A percentile compares a stretch with the other conserved stretches of the same genome.
Evolutionary conservation across 176 grass and related monocot species (phyloP).

Genomic region (Cenchrus americanus): DNA sequence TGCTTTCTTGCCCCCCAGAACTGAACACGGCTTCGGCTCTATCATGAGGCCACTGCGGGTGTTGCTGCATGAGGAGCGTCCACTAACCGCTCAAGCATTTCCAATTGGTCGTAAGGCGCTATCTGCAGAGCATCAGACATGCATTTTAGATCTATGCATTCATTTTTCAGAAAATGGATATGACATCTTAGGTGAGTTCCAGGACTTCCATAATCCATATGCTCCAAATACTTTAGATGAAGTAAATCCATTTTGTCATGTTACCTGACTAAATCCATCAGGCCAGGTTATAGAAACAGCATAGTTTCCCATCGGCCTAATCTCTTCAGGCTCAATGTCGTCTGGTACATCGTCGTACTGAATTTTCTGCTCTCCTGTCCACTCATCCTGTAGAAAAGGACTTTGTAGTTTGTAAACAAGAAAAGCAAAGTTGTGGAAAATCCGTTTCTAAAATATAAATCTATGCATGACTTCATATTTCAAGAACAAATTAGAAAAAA

Average conservation of each 20-base stretch:
- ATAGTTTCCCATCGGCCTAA: conserved; percentile 94
- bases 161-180: conserved; percentile 9
- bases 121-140: conserved; percentile 68
- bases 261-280: conserved; percentile 96
- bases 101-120: conserved; percentile 98
- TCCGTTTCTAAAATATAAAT: conserved; percentile 14
- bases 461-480: background rate
- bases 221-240: background rate
- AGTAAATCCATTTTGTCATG: conserved; percentile 19
- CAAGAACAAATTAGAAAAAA: background rate
- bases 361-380: conserved; percentile 95
- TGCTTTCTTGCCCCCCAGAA: conserved; percentile 22
- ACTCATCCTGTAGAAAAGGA: conserved; percentile 71
- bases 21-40: conserved; percentile 35
- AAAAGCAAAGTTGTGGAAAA: background rate
- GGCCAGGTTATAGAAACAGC: conserved; percentile 99
- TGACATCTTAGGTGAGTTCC: background rate
- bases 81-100: conserved; percentile 82
- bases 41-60: conserved; percentile 45
- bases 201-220: background rate
- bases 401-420: conserved; percentile 25
- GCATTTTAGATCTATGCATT: conserved; percentile 33
- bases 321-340: conserved; percentile 96
- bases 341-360: conserved; percentile 87
- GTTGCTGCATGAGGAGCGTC: conserved; percentile 55